Conservation (phyloP, 2,329 filamentous ascomycete genomes). For the Fusarium sp. region DNA sequence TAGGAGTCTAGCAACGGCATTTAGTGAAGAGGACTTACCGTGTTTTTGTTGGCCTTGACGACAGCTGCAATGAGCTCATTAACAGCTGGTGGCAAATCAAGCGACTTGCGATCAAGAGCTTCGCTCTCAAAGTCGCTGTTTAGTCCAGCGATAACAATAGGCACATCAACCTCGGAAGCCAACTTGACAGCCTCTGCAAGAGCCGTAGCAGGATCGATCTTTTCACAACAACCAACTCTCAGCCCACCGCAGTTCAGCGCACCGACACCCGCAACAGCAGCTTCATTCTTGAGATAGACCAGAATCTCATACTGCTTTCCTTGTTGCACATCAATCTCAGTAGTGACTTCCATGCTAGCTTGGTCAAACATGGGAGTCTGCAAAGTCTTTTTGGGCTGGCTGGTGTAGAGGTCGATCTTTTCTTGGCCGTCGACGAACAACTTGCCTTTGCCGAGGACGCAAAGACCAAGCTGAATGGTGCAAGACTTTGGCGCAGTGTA, state of each 20-base stretch:
- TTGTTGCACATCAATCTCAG: background rate
- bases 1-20: rapidly evolving
- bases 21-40: background rate
- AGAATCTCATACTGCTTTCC: background rate
- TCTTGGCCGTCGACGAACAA: background rate
- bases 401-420: background rate
- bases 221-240: background rate
- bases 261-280: background rate
- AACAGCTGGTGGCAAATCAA: slow-evolving; percentile 3
- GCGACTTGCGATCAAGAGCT: slow-evolving; percentile 3
- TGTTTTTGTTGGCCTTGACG: slow-evolving; percentile 13
- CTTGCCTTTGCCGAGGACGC: background rate
- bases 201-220: background rate
- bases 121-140: background rate
- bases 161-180: background rate
- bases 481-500: background rate
- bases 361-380: background rate
- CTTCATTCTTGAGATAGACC: background rate
- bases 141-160: background rate
- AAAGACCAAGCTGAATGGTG: background rate
- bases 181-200: background rate
- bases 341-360: background rate
- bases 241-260: background rate
- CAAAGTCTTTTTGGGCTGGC: background rate
- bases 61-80: slow-evolving; percentile 12